Evolutionary conservation across 371 early-diverging fungal species (phyloP), one percentile per base, ranked within the genome.

Genomic region (Fennellomyces sp.): DNA sequence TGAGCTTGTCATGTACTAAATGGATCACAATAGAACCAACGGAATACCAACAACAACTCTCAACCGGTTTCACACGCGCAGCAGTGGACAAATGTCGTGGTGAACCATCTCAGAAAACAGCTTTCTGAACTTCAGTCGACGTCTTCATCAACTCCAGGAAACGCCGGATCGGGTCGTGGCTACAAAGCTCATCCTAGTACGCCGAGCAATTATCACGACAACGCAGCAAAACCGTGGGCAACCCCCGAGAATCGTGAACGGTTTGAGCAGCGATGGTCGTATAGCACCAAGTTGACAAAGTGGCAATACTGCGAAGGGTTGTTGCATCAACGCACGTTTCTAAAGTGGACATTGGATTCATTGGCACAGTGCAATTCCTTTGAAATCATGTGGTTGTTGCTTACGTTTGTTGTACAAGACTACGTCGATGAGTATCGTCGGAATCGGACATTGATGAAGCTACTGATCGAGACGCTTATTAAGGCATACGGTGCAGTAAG

Each of bases 261-360:
- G 25, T 90, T 88, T 78, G 78, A 85, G 25, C 66, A 77, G 11
- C 66, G 75, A 25, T 90, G 89, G 90, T 65, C 78, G 5, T 88
- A 85, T 56, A 84, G 86, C 48, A 73, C 87, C 19, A 71, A 75
- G 45, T 68, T 92, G 33, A 76, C 90, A 17, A 83, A 82, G 15
- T 88, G 84, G 82, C 91, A 90, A 66, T 90, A 88, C 65, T 82
- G 75, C 64, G 88, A 90, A 58, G 91, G 89, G 4, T 67, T 92
- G 17, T 61, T 91, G 42, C 89, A 91, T 64, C 89, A 91, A 63
- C 82, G 90, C 0, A 77, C 75, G 2, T 77, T 91, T 45, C 69
- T 91, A 11, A 85, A 80, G 62, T 84, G 78, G 66, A 78, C 86
- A 1, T 70, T 89, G 21, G 83, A 86, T 28, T 74, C 78, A 33